A percentile compares a stretch with the other conserved stretches of the same genome.
Evolutionary conservation across 768 basidiomycete species (phyloP).

Genomic region (Mycena rebaudengoi): DNA sequence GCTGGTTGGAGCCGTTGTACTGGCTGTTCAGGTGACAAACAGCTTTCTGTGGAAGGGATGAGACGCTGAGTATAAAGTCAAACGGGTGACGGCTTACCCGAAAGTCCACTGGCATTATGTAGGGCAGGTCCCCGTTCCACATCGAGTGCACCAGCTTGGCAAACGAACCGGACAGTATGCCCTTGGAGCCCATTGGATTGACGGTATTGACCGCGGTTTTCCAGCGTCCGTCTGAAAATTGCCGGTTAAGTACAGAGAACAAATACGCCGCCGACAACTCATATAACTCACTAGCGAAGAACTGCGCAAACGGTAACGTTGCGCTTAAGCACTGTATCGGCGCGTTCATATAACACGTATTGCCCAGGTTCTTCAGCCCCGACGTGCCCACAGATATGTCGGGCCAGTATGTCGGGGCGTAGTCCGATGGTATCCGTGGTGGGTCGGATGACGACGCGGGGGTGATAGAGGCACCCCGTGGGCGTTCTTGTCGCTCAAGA

Average conservation of each 20-base stretch:
- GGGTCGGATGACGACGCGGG: conserved; percentile 40
- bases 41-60: conserved; percentile 41
- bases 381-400: conserved; percentile 82
- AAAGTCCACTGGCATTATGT: conserved; percentile 84
- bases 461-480: not conserved
- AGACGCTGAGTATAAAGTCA: conserved; percentile 1
- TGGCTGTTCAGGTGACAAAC: conserved; percentile 65
- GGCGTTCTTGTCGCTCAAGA: conserved; percentile 74
- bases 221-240: conserved; percentile 75
- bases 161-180: conserved; percentile 82
- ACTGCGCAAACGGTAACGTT: conserved; percentile 90
- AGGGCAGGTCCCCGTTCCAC: conserved; percentile 88
- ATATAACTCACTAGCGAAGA: conserved; percentile 82
- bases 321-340: conserved; percentile 97
- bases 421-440: conserved; percentile 77
- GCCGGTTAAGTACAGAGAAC: conserved; percentile 18
- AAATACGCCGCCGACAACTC: not conserved
- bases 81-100: conserved; percentile 60
- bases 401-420: conserved; percentile 85
- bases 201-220: conserved; percentile 82
- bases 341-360: conserved; percentile 99
- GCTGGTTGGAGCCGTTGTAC: conserved; percentile 89
- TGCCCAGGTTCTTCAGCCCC: conserved; percentile 93
- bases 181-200: conserved; percentile 90
- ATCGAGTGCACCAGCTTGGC: conserved; percentile 84